Base-by-base conservation (phyloP, 805 yeast genomes). In the Candida nitratophila region DNA sequence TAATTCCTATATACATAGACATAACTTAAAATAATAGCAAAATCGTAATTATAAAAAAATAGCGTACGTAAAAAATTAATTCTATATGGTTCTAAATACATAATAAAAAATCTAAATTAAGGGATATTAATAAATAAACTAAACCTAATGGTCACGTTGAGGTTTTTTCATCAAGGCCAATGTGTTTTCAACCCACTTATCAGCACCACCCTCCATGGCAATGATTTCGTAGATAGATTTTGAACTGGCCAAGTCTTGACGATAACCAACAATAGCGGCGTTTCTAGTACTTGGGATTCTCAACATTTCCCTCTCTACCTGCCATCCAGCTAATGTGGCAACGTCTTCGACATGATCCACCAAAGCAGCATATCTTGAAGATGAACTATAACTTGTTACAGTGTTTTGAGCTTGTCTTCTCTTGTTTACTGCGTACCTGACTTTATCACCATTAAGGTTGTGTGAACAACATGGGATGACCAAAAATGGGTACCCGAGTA, bases 401-500 rank as follows among this genome's bases (percentile, higher is more conserved):
- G 49, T 47, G 33, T 46, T 45, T 17, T 45, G 29, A 22, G 44
- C 50, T 37, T 44, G 57, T 17, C 37, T 45, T 12, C 35, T 43
- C 44, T 56, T 66, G 44, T 70, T 68, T 2, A 77, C 74, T 15
- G 80, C 67, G 55, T 76, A 90, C 54, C 97, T 71, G 3, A 73
- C 69, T 52, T 80, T 80, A 26, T 79, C 81, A 2, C 98, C 98
- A 6, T 81, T 75, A 37, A 91, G 71, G 2, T 84, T 79, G 62
- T 91, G 96, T 0, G 97, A 89, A 61, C 98, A 91, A 60, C 98
- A 91, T 11, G 98, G 98, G 36, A 91, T 86, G 10, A 88, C 96
- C 70, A 91, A 69, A 59, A 87, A 91, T 7, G 96, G 96, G 49
- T 74, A 84, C 0, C 88, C 89, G 11, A 91, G 64, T 11, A 91